These are phyloP conservation scores for Anisodus acutangulus DNA, from an alignment of 257 asterid genomes.

Conservation along the genomic window DNA sequence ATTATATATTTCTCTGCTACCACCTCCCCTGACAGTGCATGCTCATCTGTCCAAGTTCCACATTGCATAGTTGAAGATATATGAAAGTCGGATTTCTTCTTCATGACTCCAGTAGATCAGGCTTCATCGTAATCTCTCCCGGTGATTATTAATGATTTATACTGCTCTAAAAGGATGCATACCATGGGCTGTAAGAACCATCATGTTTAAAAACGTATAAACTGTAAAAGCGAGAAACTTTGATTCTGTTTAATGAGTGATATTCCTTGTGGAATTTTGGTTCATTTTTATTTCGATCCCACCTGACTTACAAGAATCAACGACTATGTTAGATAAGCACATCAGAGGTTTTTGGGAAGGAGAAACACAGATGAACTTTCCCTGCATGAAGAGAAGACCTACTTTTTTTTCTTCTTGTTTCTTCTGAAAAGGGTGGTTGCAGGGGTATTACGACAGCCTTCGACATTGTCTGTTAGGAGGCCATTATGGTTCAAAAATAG, in stretches of 20 bases:
- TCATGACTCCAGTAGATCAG: slow-evolving; percentile 15
- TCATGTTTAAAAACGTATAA: background rate
- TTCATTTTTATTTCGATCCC: background rate
- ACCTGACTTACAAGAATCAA: background rate
- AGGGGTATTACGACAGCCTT: background rate
- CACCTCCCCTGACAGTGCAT: background rate
- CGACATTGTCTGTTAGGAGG: background rate
- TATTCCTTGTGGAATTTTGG: background rate
- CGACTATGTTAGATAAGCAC: background rate
- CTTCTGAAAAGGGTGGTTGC: background rate
- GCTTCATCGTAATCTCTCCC: background rate
- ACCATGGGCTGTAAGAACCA: background rate
- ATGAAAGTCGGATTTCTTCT: background rate
- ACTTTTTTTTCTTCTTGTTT: background rate
- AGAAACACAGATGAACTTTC: background rate
- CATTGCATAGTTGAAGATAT: slow-evolving; percentile 19
- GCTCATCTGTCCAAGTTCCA: slow-evolving; percentile 15
- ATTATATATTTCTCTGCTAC: too few species aligned
- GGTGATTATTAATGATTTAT: background rate
- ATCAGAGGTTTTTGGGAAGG: background rate
- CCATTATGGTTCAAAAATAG: background rate
- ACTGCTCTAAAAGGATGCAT: background rate
- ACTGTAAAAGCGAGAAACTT: background rate
- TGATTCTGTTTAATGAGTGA: slow-evolving; percentile 10
- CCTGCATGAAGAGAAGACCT: background rate